Conservation (phyloP, 441 rosid species). For the Mallotus japonicus region DNA sequence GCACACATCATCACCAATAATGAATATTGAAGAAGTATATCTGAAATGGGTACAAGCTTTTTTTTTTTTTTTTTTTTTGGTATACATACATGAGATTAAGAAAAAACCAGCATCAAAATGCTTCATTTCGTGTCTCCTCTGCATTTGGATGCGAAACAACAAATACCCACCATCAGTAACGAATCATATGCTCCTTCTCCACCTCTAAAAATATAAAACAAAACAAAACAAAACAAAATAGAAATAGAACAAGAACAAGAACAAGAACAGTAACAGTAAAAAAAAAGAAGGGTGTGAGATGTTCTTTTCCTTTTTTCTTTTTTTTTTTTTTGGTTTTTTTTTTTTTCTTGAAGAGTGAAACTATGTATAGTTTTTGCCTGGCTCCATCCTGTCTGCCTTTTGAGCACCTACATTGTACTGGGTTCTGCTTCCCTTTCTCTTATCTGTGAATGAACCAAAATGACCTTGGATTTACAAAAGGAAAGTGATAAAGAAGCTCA, state of each 20-base stretch:
- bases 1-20: slow-evolving; percentile 30
- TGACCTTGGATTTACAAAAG: slow-evolving; percentile 33
- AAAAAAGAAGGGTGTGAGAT: background rate
- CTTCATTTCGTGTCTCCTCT: slow-evolving; percentile 10
- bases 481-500: slow-evolving; percentile 14
- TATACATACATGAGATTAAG: slow-evolving; percentile 10
- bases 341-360: background rate
- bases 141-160: slow-evolving; percentile 15
- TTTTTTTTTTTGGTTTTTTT: too few relatives aligned
- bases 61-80: background rate
- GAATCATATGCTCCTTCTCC: slow-evolving; percentile 19
- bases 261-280: background rate
- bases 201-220: slow-evolving; percentile 2
- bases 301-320: background rate
- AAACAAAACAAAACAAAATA: background rate
- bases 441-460: slow-evolving; percentile 38
- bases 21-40: background rate
- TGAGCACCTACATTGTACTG: slow-evolving; percentile 32
- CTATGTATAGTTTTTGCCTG: slow-evolving; percentile 46
- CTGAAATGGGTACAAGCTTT: too few relatives aligned
- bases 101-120: slow-evolving; percentile 16
- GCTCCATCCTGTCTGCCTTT: slow-evolving; percentile 80
- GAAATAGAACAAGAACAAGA: background rate
- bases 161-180: background rate
- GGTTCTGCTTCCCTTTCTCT: slow-evolving; percentile 8